phyloP scores from a whole-genome alignment of 2,329 filamentous ascomycete species.

The Colletotrichum euphorbiae region DNA sequence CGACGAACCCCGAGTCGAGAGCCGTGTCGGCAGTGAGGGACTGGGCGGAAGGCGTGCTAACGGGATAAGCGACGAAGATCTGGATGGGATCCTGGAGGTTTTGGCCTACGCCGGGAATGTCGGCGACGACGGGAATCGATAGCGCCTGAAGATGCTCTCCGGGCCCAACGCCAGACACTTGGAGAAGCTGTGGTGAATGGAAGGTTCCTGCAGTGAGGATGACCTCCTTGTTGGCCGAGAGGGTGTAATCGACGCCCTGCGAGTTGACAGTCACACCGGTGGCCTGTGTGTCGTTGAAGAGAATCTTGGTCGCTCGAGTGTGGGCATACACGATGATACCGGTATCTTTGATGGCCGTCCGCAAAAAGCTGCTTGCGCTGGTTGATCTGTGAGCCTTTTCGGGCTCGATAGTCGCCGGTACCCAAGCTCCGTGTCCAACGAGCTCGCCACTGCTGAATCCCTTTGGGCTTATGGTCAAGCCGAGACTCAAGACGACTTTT shows the following conservation, averaged over 20 bases:
- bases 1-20: neutral
- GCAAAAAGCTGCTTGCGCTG: slow-evolving; percentile 52
- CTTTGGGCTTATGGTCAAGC: slow-evolving; percentile 46
- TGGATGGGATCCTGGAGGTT: slow-evolving; percentile 85
- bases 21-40: slow-evolving; percentile 27
- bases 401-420: slow-evolving; percentile 46
- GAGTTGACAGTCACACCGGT: slow-evolving; percentile 52
- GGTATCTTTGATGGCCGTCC: slow-evolving; percentile 42
- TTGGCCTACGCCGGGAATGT: slow-evolving; percentile 80
- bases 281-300: slow-evolving; percentile 57
- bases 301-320: slow-evolving; percentile 57
- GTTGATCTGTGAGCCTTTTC: slow-evolving; percentile 47
- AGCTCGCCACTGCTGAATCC: slow-evolving; percentile 57
- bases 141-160: slow-evolving; percentile 51
- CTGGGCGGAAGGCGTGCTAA: slow-evolving; percentile 23
- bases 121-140: slow-evolving; percentile 57
- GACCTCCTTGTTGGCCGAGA: slow-evolving; percentile 67
- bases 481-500: slow-evolving; percentile 53
- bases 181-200: slow-evolving; percentile 78
- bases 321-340: slow-evolving; percentile 54
- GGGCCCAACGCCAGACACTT: slow-evolving; percentile 65
- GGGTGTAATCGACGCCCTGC: slow-evolving; percentile 38
- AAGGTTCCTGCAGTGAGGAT: slow-evolving; percentile 84
- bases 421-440: slow-evolving; percentile 48
- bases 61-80: slow-evolving; percentile 33